A percentile compares a stretch with the other conserved stretches of the same genome.
phyloP scores from a whole-genome alignment of 2,329 filamentous ascomycete species.

The Fusarium sarcochroum region DNA sequence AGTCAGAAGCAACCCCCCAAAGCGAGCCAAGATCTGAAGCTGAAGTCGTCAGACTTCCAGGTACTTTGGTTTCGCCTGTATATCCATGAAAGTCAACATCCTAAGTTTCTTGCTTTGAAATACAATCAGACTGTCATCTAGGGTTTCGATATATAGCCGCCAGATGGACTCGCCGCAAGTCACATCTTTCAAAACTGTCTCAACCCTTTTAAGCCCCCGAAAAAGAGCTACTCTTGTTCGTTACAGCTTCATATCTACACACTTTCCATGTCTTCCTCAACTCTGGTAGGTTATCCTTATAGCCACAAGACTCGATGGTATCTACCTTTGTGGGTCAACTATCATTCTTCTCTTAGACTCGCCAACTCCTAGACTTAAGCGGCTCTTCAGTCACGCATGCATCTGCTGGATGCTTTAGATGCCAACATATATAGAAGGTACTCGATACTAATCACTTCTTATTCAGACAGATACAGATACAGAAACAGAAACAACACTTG shows the following conservation, averaged over 20 bases:
- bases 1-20: background rate
- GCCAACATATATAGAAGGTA: too few species aligned
- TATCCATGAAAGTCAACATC: background rate
- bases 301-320: background rate
- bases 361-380: background rate
- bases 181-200: slow-evolving; percentile 7
- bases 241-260: background rate
- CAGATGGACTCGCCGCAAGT: too few species aligned
- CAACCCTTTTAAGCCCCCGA: background rate
- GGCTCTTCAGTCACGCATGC: too few species aligned
- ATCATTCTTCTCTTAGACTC: background rate
- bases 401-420: too few species aligned
- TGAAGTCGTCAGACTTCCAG: slow-evolving; percentile 1
- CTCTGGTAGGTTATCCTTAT: slow-evolving; percentile 32
- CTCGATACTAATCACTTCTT: slow-evolving; percentile 1
- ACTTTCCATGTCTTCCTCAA: slow-evolving; percentile 31
- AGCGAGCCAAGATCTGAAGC: slow-evolving; percentile 2
- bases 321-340: background rate
- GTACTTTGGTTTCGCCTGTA: background rate
- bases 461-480: slow-evolving; percentile 28
- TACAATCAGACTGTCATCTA: too few species aligned
- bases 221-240: background rate
- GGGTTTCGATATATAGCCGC: too few species aligned
- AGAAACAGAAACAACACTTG: slow-evolving; percentile 6
- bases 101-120: background rate